Base-by-base conservation (phyloP, 1,284 basidiomycete species). In the Schizophyllum commune region DNA sequence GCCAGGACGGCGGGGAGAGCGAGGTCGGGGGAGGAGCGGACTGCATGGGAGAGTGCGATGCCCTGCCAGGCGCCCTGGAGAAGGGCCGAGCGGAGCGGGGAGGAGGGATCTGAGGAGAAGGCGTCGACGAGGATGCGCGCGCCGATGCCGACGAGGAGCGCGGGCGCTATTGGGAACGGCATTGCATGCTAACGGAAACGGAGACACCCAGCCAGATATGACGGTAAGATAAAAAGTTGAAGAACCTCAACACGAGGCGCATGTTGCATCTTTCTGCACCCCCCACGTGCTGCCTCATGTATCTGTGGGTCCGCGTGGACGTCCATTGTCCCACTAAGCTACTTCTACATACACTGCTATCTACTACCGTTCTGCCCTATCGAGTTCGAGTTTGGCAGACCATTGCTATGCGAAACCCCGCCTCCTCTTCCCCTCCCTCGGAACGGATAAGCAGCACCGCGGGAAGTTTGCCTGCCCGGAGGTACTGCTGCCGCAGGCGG, bases 1-100 rank as follows among this genome's bases (percentile, higher is more conserved):
- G 21, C 52, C 6, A 22, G n/a, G 7, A 54, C 17, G 8, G 86
- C 80, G 61, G 79, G 75, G 65, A 86, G 74, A 53, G 81, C 79
- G 52, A 86, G 74, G 63, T 78, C 75, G 34, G 34, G 34, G 57
- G 79, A 77, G 59, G 79, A 76, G 69, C 82, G 82, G 62, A 76
- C 77, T 64, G 83, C 77, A 68, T 83, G 86, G 69, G 89, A 86
- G 56, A 92, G 75, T 27, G 82, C 85, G 65, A 88, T 82, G 58
- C 89, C 89, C 72, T 91, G 86, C 79, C 87, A 85, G 66, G 86
- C 78, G 60, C 89, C 89, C n/a, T 19, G n/a, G 60, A 81, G 74
- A 63, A 92, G 81, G 13, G 34, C 34, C 7, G 34, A 39, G 6
- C 34, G 34, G 34, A 39, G 34, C 13, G 34, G 34, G 34, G 34